Evolutionary conservation across 163 green algal species (phyloP).

Genomic region (Prototheca wickerhamii): DNA sequence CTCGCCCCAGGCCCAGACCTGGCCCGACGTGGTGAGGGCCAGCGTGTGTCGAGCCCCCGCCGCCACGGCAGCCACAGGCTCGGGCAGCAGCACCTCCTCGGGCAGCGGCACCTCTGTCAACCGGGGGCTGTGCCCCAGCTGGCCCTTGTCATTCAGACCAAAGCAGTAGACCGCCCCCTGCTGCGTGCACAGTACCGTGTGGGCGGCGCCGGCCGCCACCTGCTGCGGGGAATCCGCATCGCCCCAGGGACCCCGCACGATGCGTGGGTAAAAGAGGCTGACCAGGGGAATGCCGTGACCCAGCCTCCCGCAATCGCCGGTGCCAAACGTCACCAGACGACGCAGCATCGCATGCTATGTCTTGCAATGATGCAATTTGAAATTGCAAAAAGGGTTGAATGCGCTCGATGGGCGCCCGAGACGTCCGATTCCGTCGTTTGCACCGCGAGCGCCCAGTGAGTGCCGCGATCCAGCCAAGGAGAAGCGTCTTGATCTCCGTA

Average conservation of each 20-base stretch:
- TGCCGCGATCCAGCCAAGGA: too few species aligned
- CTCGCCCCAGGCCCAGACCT: slow-evolving; percentile 47
- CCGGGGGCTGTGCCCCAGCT: slow-evolving; percentile 45
- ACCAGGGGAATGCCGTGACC: slow-evolving; percentile 30
- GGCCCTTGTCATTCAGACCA: slow-evolving; percentile 43
- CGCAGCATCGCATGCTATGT: neutral
- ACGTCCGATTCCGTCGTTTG: too few species aligned
- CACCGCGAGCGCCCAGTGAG: too few species aligned
- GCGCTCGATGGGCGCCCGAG: too few species aligned
- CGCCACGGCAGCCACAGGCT: slow-evolving; percentile 40
- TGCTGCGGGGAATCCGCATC: slow-evolving; percentile 5
- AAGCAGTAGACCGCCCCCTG: slow-evolving; percentile 43
- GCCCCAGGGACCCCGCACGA: slow-evolving; percentile 31
- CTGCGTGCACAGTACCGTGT: slow-evolving; percentile 38
- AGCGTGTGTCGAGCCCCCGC: slow-evolving; percentile 72
- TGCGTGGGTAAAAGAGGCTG: slow-evolving; percentile 10
- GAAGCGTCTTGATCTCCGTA: too few species aligned
- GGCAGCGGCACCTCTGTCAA: slow-evolving; percentile 35
- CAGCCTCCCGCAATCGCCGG: slow-evolving; percentile 46
- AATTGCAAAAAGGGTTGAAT: too few species aligned
- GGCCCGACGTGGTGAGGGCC: slow-evolving; percentile 29
- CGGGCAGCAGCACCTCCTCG: slow-evolving; percentile 42
- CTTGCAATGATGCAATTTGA: neutral
- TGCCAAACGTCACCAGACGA: slow-evolving; percentile 39
- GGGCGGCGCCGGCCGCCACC: slow-evolving; percentile 65